Base-by-base conservation (phyloP, 2,329 filamentous ascomycete genomes). In the Lecanicillium sp. region DNA sequence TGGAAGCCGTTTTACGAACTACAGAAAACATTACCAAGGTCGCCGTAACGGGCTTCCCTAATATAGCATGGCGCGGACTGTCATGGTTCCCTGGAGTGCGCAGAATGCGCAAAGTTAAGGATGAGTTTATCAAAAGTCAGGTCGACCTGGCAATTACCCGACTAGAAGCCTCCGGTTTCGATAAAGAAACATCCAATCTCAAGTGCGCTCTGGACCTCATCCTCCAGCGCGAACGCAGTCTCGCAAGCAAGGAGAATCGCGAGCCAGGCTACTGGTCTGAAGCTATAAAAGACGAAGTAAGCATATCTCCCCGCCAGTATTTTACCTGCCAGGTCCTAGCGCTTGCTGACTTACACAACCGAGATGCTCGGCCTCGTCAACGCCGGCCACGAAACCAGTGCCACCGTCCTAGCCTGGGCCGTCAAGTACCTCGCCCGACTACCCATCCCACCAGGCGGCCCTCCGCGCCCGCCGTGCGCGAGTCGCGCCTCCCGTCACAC, bases 301-400 rank as follows among this genome's bases (percentile, higher is more conserved):
- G 11, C 14, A 29, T 24, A 11, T 23, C 19, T n/a, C 40, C 38
- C 9, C 35, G 39, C 30, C 33, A 11, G 48, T 26, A 20, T 12
- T 29, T 30, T 23, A 12, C 56, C 0, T 39, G 39, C 52, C 10
- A 57, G 63, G 20, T 52, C 52, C 20, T 62, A 64, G 9, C 32
- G 36, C 5, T 9, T 11, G 33, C 10, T 8, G 8, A 14, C 43
- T 38, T 6, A 45, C 43, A 45, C 33, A 3, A 5, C 10, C 14
- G 42, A 53, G 38, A 48, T 55, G n/a, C 39, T 53, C n/a, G 51
- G 55, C 10, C 47, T 55, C 26, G n/a, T 57, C 3, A 44, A 51
- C 15, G 54, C 50, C 35, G 57, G 58, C 9, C 54, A 60, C 27
- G 59, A 61, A 9, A 56, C 59, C 1, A 57, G 57, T 1, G 42